Conservation (phyloP, 2,329 filamentous ascomycete species). For the Huntiella moniliformis region DNA sequence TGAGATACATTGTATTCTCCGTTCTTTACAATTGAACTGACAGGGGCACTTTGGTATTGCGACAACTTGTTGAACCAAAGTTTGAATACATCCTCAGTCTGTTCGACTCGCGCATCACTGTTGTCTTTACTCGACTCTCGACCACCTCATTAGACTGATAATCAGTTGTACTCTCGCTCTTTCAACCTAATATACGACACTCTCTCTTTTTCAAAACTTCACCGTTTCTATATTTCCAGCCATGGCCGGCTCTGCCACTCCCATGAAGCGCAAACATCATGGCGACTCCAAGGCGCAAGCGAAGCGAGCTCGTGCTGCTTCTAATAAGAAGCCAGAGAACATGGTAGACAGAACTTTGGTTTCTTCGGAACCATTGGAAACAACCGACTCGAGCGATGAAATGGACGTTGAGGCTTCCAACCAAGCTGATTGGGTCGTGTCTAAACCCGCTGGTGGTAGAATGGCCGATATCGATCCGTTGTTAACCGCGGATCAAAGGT, state of each 20-base stretch:
- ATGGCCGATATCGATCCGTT: conserved; percentile 48
- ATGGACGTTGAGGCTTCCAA: background rate
- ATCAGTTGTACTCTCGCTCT: too few species aligned
- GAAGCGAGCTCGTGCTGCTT: conserved; percentile 6
- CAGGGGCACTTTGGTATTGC: too few species aligned
- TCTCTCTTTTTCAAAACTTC: background rate
- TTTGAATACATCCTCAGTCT: too few species aligned
- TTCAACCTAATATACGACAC: background rate
- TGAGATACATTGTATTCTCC: background rate
- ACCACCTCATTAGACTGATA: too few species aligned
- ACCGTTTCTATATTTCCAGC: background rate
- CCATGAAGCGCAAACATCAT: conserved; percentile 11
- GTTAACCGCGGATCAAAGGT: conserved; percentile 38
- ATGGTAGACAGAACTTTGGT: conserved; percentile 10
- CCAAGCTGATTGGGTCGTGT: conserved; percentile 35
- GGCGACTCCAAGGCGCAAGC: conserved; percentile 10
- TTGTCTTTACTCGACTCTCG: too few species aligned
- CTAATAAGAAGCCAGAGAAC: background rate
- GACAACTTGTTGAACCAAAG: too few species aligned
- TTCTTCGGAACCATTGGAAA: background rate
- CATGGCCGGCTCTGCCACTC: conserved; percentile 7
- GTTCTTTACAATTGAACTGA: background rate
- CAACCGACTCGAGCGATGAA: background rate
- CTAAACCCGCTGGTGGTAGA: conserved; percentile 44
- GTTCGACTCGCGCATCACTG: too few species aligned